Evolutionary conservation across 2,329 filamentous ascomycete species (phyloP).

Genomic region (Nemania abortiva): DNA sequence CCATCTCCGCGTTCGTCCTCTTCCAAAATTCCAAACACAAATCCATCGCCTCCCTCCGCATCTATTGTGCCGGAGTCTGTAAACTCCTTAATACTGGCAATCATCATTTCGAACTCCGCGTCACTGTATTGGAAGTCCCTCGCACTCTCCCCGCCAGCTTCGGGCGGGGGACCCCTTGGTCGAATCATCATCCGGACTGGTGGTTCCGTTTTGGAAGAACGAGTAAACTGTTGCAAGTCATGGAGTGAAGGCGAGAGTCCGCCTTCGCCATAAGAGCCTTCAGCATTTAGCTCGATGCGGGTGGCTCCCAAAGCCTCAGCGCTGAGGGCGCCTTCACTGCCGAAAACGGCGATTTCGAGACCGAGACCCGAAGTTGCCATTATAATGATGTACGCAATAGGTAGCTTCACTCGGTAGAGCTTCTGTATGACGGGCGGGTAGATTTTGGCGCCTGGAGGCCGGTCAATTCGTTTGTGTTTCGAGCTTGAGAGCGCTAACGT

Average conservation of each 20-base stretch:
- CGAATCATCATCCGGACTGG: conserved; percentile 69
- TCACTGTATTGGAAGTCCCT: conserved; percentile 64
- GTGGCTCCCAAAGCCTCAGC: conserved; percentile 60
- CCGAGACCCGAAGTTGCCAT: conserved; percentile 37
- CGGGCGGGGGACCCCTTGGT: conserved; percentile 56
- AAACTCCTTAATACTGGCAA: conserved; percentile 54
- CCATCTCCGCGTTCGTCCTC: conserved; percentile 27
- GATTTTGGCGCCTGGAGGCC: background rate
- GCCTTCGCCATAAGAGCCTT: conserved; percentile 62
- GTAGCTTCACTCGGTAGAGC: background rate
- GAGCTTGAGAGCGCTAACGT: background rate
- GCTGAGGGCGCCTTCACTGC: conserved; percentile 54
- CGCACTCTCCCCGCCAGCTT: conserved; percentile 37
- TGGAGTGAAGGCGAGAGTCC: conserved; percentile 63
- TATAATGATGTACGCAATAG: background rate
- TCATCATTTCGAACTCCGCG: conserved; percentile 59
- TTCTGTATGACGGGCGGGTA: background rate
- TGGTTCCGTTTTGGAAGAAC: conserved; percentile 42
- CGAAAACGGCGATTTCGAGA: conserved; percentile 69
- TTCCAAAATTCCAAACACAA: conserved; percentile 66
- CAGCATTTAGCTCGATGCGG: conserved; percentile 67
- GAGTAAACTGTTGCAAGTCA: conserved; percentile 53
- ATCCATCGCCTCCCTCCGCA: conserved; percentile 62
- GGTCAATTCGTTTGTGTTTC: background rate
- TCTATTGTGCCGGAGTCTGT: conserved; percentile 55